Conservation (phyloP, 2,329 filamentous ascomycete genomes). For the Venturia carpophila region DNA sequence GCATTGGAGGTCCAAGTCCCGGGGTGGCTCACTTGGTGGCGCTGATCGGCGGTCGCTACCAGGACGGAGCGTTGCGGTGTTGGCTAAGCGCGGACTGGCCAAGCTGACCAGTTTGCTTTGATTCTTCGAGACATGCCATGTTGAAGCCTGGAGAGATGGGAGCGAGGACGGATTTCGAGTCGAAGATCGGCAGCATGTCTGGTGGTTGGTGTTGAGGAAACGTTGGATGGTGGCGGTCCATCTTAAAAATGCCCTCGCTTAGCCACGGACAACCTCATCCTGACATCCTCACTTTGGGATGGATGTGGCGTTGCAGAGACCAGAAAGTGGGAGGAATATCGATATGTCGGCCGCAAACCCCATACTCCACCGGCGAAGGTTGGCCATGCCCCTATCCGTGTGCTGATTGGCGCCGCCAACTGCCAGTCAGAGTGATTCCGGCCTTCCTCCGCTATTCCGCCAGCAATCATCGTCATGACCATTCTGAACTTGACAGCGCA, state of each 20-base stretch:
- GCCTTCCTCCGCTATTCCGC: too few relatives aligned
- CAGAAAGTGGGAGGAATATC: not conserved
- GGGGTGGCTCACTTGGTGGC: not conserved
- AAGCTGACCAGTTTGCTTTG: not conserved
- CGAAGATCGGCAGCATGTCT: not conserved
- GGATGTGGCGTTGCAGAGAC: too few relatives aligned
- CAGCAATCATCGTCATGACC: too few relatives aligned
- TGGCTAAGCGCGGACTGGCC: not conserved
- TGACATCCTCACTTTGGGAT: not conserved
- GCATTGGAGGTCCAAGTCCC: not conserved
- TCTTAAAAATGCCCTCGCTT: not conserved
- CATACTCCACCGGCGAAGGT: too few relatives aligned
- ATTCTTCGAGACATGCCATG: not conserved
- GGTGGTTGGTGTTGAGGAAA: not conserved
- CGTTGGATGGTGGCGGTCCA: not conserved
- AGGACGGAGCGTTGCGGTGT: not conserved
- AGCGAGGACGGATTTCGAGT: not conserved
- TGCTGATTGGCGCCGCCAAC: too few relatives aligned
- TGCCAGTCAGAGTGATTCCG: too few relatives aligned
- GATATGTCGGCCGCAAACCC: not conserved
- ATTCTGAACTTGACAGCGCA: too few relatives aligned
- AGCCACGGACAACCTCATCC: not conserved
- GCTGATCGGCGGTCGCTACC: not conserved
- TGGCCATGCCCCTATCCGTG: too few relatives aligned
- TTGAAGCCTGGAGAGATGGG: not conserved